Percentiles rank a stretch among this genome's conserved stretches.
phyloP scores from a whole-genome alignment of 2,329 filamentous ascomycete genomes.

The Fusarium nelsonii region DNA sequence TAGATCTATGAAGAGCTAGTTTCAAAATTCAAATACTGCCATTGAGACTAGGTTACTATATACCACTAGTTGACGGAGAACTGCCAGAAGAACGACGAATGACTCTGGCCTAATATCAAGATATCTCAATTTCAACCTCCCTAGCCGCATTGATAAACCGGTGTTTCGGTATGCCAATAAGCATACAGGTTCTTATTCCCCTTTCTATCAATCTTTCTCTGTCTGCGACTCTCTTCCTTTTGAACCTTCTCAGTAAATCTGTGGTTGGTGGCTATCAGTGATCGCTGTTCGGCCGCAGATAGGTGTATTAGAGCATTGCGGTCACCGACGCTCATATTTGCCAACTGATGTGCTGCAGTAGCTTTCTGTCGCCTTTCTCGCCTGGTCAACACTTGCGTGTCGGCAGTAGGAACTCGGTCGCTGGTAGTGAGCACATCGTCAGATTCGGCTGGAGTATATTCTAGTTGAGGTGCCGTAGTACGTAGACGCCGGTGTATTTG shows the following conservation, averaged over 20 bases:
- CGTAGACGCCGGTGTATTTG: fast-evolving
- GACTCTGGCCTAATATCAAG: not conserved
- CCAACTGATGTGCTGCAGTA: not conserved
- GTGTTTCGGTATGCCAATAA: slow-evolving; percentile 26
- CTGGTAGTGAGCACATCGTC: not conserved
- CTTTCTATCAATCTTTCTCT: slow-evolving; percentile 16
- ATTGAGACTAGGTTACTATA: not conserved
- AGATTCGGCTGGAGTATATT: not conserved
- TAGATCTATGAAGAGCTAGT: no score
- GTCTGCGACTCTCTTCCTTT: slow-evolving; percentile 16
- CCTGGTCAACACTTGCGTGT: not conserved
- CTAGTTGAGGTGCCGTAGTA: not conserved
- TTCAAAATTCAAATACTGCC: no score
- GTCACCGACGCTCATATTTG: slow-evolving; percentile 2
- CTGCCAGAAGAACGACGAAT: fast-evolving
- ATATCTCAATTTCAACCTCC: not conserved
- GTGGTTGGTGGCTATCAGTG: slow-evolving; percentile 1
- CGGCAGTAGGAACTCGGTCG: fast-evolving
- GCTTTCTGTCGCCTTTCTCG: slow-evolving; percentile 5
- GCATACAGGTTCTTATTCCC: slow-evolving; percentile 24
- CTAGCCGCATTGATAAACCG: slow-evolving; percentile 20
- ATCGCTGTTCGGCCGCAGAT: slow-evolving; percentile 8
- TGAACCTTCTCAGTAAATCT: slow-evolving; percentile 12
- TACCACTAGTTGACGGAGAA: no score
- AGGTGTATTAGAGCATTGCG: slow-evolving; percentile 13